Evolutionary conservation across 768 basidiomycete genomes (phyloP), one percentile per base, ranked within the genome.

Genomic region (Lanmaoa pseudosensibilis): DNA sequence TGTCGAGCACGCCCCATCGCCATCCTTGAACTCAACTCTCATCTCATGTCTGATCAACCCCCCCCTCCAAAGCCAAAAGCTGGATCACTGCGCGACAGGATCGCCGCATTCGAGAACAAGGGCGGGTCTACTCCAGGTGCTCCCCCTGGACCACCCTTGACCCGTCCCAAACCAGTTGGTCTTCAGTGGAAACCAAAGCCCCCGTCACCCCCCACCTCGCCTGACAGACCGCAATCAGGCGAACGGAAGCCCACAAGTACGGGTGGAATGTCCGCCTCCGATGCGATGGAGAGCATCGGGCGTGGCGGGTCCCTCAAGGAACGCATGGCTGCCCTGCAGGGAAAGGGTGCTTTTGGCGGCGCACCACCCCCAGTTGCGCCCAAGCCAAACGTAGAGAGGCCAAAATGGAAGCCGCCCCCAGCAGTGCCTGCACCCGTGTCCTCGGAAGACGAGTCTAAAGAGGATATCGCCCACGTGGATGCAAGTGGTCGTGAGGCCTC

Each of bases 241-340:
- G 67, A 72, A n/a, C 64, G 44, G 57, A 76, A 62, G 69, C 61
- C 54, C 2, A 8, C 44, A 13, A 55, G 30, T 48, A 58, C 65
- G 0, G 75, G 75, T 4, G 80, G 82, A 0, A 89, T 92, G 89
- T 87, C 84, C 23, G 91, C 91, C 5, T 83, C 84, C 30, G 95
- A 98, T 76, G 94, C 94, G 21, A 86, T 89, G 70, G 89, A 87
- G 65, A 89, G 88, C 65, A 95, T 96, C 72, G 82, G 82, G 6
- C 84, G 84, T 54, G 88, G 83, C 3, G 88, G 84, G 5, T 92
- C 90, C 54, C 74, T 98, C 62, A 94, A 87, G 75, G 96, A 97
- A 56, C 84, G 96, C 37, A 97, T 98, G 94, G 94, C 94, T 32
- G 93, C 94, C 3, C 75, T 98, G 37, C 90, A 94, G 69, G 92